phyloP scores from a whole-genome alignment of 441 rosid species.

The Breynia disticha region DNA sequence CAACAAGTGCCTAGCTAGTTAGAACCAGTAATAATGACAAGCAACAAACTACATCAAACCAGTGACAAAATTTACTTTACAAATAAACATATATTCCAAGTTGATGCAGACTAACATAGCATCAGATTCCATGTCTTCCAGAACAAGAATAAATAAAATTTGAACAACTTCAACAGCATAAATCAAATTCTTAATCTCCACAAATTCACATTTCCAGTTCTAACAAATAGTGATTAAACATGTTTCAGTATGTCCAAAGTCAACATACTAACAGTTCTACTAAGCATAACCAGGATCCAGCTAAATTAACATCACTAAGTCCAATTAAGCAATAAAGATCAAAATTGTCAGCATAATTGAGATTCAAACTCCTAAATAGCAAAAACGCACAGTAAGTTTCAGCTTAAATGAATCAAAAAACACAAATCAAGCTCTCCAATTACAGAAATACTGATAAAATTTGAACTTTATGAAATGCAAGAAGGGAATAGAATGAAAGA shows the following conservation, averaged over 20 bases:
- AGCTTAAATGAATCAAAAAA: neutral
- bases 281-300: neutral
- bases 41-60: too few relatives aligned
- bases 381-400: neutral
- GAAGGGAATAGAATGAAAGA: neutral
- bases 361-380: neutral
- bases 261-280: neutral
- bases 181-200: too few relatives aligned
- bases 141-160: too few relatives aligned
- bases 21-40: neutral
- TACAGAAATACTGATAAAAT: neutral
- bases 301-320: neutral
- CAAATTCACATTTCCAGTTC: too few relatives aligned
- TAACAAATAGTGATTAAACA: too few relatives aligned
- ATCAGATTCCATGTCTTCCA: too few relatives aligned
- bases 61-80: too few relatives aligned
- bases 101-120: too few relatives aligned
- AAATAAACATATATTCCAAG: too few relatives aligned
- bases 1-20: too few relatives aligned
- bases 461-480: neutral
- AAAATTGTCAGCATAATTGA: neutral
- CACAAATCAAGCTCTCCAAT: neutral
- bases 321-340: neutral
- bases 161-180: too few relatives aligned
- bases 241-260: too few relatives aligned